phyloP scores from a whole-genome alignment of 1,284 basidiomycete species.

The Fistulinella staudtii region DNA sequence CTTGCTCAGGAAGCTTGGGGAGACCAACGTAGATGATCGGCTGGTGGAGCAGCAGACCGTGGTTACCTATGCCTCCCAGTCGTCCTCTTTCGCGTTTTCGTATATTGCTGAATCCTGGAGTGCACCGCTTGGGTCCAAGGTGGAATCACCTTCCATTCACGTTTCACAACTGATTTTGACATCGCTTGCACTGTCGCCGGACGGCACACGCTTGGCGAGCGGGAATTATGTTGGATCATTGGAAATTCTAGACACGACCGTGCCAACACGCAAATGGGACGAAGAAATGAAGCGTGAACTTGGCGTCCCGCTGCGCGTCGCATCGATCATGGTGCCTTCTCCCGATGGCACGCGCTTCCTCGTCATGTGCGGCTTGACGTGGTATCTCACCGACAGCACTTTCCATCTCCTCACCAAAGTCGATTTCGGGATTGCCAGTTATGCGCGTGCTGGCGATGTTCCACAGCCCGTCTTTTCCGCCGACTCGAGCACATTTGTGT shows the following conservation, averaged over 20 bases:
- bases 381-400: slow-evolving; percentile 8
- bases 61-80: slow-evolving; percentile 6
- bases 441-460: slow-evolving; percentile 4
- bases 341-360: slow-evolving; percentile 14
- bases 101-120: slow-evolving; percentile 4
- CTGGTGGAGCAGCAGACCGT: background rate
- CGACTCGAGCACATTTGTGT: slow-evolving; percentile 12
- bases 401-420: slow-evolving; percentile 9
- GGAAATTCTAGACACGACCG: slow-evolving; percentile 12
- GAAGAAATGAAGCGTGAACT: slow-evolving; percentile 5
- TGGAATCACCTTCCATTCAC: slow-evolving; percentile 5
- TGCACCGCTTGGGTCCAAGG: slow-evolving; percentile 4
- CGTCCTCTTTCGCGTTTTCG: slow-evolving; percentile 10
- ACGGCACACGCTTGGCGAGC: slow-evolving; percentile 10
- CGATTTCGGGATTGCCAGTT: slow-evolving; percentile 10
- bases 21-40: background rate
- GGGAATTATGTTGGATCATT: slow-evolving; percentile 6
- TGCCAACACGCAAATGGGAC: slow-evolving; percentile 5
- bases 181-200: slow-evolving; percentile 10
- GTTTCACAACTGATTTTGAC: background rate
- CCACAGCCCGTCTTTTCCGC: slow-evolving; percentile 6
- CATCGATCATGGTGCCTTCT: slow-evolving; percentile 2
- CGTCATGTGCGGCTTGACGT: background rate
- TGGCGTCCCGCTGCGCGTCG: background rate
- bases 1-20: slow-evolving; percentile 2